Conservation (phyloP, 169 alveolate genomes). For the Plasmodium cynomolgi region DNA sequence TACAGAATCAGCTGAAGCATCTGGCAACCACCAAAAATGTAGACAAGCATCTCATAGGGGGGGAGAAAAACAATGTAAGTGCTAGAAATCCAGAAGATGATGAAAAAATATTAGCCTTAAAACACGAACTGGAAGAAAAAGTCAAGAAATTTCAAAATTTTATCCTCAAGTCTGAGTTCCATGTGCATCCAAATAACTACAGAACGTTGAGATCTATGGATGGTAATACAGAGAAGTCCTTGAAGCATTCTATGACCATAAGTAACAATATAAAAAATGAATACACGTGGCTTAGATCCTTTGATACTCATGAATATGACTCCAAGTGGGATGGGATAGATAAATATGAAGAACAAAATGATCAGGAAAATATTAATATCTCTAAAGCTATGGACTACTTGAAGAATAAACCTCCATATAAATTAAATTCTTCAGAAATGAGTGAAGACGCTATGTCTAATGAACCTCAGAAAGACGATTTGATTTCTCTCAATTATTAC, state of each 20-base stretch:
- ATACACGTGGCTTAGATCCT: slow-evolving; percentile 63
- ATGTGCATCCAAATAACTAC: slow-evolving; percentile 43
- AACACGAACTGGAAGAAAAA: slow-evolving; percentile 83
- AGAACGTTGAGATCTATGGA: slow-evolving; percentile 64
- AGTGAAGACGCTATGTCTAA: slow-evolving; percentile 31
- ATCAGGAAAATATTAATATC: slow-evolving; percentile 55
- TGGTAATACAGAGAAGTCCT: slow-evolving; percentile 59
- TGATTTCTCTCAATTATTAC: slow-evolving; percentile 46
- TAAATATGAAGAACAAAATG: slow-evolving; percentile 72
- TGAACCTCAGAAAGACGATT: slow-evolving; percentile 52
- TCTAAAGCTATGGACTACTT: slow-evolving; percentile 74
- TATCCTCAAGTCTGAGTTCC: slow-evolving; percentile 80
- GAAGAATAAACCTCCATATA: slow-evolving; percentile 74
- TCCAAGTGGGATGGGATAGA: slow-evolving; percentile 69
- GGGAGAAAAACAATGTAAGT: slow-evolving; percentile 1
- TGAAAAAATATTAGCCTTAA: slow-evolving; percentile 69
- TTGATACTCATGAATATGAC: slow-evolving; percentile 71
- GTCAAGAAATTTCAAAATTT: slow-evolving; percentile 84
- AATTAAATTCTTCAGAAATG: slow-evolving; percentile 67
- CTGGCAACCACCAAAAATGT: slow-evolving; percentile 54
- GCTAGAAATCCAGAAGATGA: slow-evolving; percentile 66
- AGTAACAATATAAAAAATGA: slow-evolving; percentile 60
- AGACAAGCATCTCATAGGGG: slow-evolving; percentile 35
- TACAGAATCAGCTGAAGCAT: slow-evolving; percentile 70
- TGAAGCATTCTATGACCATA: slow-evolving; percentile 66